Evolutionary conservation across 2,329 filamentous ascomycete species (phyloP).

Genomic region (Cladosporium velox): DNA sequence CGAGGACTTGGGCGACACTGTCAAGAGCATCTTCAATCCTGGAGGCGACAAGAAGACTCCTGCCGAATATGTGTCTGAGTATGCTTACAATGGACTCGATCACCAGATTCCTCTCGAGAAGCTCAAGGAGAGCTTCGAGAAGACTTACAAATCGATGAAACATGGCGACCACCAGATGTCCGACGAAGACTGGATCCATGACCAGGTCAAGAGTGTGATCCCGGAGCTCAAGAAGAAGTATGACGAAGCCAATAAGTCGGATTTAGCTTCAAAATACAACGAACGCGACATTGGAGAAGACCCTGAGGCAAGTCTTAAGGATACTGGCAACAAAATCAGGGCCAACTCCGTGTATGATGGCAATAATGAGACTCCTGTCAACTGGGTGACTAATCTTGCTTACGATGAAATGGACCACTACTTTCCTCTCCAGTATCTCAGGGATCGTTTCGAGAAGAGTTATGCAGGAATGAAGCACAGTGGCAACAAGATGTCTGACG

Average conservation of each 20-base stretch:
- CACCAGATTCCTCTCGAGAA: background rate
- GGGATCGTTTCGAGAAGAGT: background rate
- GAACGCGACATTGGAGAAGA: too few species aligned
- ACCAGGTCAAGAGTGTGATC: background rate
- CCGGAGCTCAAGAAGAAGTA: background rate
- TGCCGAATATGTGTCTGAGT: background rate
- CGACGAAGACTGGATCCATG: background rate
- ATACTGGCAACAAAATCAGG: too few species aligned
- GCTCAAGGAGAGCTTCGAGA: background rate
- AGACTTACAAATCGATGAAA: background rate
- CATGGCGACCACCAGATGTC: background rate
- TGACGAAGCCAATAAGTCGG: background rate
- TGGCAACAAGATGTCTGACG: background rate
- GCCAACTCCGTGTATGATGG: too few species aligned
- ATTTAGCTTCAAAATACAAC: background rate
- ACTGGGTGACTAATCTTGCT: background rate
- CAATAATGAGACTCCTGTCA: background rate
- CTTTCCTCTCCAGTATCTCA: background rate
- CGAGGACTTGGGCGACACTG: background rate
- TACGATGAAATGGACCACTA: background rate
- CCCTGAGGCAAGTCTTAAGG: too few species aligned
- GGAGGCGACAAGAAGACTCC: background rate
- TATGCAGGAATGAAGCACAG: background rate
- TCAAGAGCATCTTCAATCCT: background rate
- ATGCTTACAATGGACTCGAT: background rate